Evolutionary conservation across 306 rosid genomes (phyloP).

Genomic region (Alnus rubra): DNA sequence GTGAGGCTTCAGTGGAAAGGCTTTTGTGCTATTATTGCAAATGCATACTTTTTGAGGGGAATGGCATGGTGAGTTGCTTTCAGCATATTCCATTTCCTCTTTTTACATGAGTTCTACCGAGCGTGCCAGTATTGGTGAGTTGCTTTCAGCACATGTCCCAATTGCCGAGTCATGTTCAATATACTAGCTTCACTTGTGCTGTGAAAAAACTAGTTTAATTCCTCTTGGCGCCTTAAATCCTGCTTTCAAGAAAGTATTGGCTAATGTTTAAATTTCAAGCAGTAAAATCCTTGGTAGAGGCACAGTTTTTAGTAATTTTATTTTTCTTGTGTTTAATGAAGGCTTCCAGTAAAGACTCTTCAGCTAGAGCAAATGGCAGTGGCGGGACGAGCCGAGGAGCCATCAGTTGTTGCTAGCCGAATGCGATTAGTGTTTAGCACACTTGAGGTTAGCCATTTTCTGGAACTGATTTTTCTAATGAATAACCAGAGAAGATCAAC

Average conservation of each 20-base stretch:
- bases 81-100: not conserved
- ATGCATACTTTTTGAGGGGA: slow-evolving; percentile 89
- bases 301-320: not conserved
- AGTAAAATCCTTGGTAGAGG: slow-evolving; percentile 8
- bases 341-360: slow-evolving; percentile 98
- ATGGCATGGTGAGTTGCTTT: slow-evolving; percentile 88
- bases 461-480: slow-evolving; percentile 7
- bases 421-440: slow-evolving; percentile 89
- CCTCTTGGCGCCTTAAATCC: not conserved
- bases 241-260: not conserved
- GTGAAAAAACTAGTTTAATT: slow-evolving; percentile 11
- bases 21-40: slow-evolving; percentile 92
- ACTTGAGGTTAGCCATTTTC: slow-evolving; percentile 68
- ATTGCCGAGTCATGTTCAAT: not conserved
- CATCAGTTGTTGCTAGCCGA: slow-evolving; percentile 90
- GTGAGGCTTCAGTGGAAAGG: slow-evolving; percentile 96
- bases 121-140: not conserved
- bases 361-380: slow-evolving; percentile 96
- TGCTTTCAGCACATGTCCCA: not conserved
- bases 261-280: slow-evolving; percentile 7
- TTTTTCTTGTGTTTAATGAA: slow-evolving; percentile 36
- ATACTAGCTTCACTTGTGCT: not conserved
- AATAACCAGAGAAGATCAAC: not conserved
- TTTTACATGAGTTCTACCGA: not conserved
- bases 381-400: slow-evolving; percentile 80